A percentile compares a stretch with the other conserved stretches of the same genome.
Evolutionary conservation across 768 basidiomycete species (phyloP).

Genomic region (Dentipellis fragilis): DNA sequence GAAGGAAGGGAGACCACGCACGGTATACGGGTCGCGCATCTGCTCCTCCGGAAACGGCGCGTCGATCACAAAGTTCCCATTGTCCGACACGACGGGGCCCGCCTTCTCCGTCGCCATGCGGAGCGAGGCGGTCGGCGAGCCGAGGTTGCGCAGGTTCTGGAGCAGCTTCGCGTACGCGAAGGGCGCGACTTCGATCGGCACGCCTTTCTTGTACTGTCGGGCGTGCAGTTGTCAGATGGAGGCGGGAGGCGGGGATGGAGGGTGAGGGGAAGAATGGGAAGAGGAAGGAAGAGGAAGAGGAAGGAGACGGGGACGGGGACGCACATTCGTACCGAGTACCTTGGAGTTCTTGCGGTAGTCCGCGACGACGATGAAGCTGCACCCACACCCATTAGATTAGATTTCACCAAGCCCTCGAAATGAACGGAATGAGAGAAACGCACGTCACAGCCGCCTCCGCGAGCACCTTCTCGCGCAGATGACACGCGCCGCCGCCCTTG

Average conservation of each 20-base stretch:
- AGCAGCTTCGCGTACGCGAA: slow-evolving; percentile 91
- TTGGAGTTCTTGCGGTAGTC: slow-evolving; percentile 92
- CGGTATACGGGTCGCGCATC: slow-evolving; percentile 58
- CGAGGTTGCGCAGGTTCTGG: slow-evolving; percentile 52
- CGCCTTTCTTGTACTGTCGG: slow-evolving; percentile 81
- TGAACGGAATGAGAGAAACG: slow-evolving; percentile 17
- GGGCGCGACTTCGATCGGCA: slow-evolving; percentile 94
- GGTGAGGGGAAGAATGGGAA: too few relatives aligned
- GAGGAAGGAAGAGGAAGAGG: not conserved
- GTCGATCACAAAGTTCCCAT: slow-evolving; percentile 96
- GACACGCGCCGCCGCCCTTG: slow-evolving; percentile 96
- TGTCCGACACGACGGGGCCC: slow-evolving; percentile 94
- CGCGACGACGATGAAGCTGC: slow-evolving; percentile 82
- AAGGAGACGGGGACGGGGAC: slow-evolving; percentile 26
- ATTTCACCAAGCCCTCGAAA: not conserved
- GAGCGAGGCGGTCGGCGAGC: slow-evolving; percentile 63
- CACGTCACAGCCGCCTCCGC: slow-evolving; percentile 90
- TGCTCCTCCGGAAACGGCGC: slow-evolving; percentile 72
- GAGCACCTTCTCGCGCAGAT: slow-evolving; percentile 92
- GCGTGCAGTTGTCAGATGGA: too few relatives aligned
- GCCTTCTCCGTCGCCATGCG: slow-evolving; percentile 93
- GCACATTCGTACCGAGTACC: slow-evolving; percentile 71
- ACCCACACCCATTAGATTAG: not conserved
- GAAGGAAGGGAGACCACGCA: slow-evolving; percentile 20
- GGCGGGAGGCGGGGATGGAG: not conserved